Evolutionary conservation across 192 early-diverging fungal species (phyloP), one percentile per base, ranked within the genome.

Genomic region (Mortierella hygrophila): DNA sequence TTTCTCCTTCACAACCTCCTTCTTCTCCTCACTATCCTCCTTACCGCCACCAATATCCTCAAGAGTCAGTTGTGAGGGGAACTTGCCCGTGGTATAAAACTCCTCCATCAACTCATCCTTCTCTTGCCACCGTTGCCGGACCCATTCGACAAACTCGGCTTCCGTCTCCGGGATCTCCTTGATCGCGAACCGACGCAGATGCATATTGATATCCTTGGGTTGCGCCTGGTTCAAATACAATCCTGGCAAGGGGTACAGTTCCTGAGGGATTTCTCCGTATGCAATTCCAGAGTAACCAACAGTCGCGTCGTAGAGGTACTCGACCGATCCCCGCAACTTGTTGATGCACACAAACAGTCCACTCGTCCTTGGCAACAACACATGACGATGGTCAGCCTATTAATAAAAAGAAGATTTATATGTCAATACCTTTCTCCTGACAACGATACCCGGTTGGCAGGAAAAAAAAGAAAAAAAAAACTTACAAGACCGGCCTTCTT

Each of bases 301-400:
- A 3, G 98, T 97, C 9, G 97, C 76, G 84, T 99, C 97, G 77
- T 95, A 97, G 20, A 99, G 52, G 77, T 96, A 95, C 47, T 93
- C 90, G 26, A 95, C 88, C 7, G 93, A 89, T 68, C 90, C 90
- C 15, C 91, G 91, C 47, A 98, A 89, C 72, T 91, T 89, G 71
- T 93, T 90, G 70, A 94, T 85, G 73, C 93, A 95, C 74, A 95
- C 92, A 76, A 91, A 93, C 44, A 97, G 89, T 44, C 98, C 98
- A 7, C 96, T 97, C 6, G 92, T 89, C 20, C 96, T 94, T 21
- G 98, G 98, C 68, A 99, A 79, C 52, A 99, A 78, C n/a, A 96
- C 93, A 89, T 94, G 91, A 49, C 91, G 89, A 42, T 90, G 94
- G 37, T 93, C 91, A 21, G 79, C 75, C 93, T 93, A 90, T 20